phyloP scores from a whole-genome alignment of 2,329 filamentous ascomycete species.

The Zopfia rhizophila region DNA sequence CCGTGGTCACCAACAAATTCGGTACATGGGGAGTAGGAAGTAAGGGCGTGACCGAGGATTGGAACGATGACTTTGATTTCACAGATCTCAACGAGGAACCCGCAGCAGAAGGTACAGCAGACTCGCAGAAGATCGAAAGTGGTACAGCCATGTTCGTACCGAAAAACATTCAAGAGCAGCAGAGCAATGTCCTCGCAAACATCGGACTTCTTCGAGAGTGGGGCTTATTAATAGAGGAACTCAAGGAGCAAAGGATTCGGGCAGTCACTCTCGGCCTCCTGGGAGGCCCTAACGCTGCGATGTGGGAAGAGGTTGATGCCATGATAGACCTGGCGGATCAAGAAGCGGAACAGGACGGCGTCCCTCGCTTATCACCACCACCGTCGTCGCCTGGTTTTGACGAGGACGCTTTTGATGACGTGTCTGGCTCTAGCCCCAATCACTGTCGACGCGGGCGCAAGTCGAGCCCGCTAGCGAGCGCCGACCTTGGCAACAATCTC shows the following conservation, averaged over 20 bases:
- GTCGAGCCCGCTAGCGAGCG: constrained; percentile 39
- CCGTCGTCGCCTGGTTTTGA: constrained; percentile 68
- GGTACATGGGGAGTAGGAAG: constrained; percentile 84
- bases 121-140: constrained; percentile 56
- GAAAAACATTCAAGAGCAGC: constrained; percentile 80
- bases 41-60: constrained; percentile 84
- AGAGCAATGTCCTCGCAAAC: constrained; percentile 83
- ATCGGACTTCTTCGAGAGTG: constrained; percentile 86
- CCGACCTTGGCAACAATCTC: constrained; percentile 34
- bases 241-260: constrained; percentile 79
- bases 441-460: constrained; percentile 39
- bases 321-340: constrained; percentile 85
- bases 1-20: constrained; percentile 73
- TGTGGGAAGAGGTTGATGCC: constrained; percentile 85
- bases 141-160: constrained; percentile 74
- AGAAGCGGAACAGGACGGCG: constrained; percentile 69
- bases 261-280: constrained; percentile 74
- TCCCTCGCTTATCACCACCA: constrained; percentile 62
- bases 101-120: constrained; percentile 39
- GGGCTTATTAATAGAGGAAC: constrained; percentile 81
- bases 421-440: constrained; percentile 51
- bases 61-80: constrained; percentile 91
- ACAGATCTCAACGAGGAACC: constrained; percentile 61
- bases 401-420: constrained; percentile 67
- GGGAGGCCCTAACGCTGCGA: constrained; percentile 66